A percentile compares a stretch with the other conserved stretches of the same genome.
Evolutionary conservation across 2,329 filamentous ascomycete species (phyloP).

Genomic region (Colletotrichum simmondsii): DNA sequence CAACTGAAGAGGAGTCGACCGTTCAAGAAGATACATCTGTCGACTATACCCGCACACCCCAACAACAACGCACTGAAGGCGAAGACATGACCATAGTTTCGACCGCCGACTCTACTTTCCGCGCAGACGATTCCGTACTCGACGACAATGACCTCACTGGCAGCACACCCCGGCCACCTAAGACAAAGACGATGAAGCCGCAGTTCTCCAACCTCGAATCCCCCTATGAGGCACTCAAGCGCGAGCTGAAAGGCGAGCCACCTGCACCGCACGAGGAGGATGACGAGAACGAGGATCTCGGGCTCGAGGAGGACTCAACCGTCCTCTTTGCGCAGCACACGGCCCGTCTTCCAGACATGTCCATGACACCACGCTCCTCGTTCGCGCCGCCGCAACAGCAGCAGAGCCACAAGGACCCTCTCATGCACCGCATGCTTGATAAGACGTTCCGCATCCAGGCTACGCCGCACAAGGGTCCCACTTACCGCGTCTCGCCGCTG

Average conservation of each 20-base stretch:
- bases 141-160: slow-evolving; percentile 72
- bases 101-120: slow-evolving; percentile 46
- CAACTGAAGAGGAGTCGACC: slow-evolving; percentile 64
- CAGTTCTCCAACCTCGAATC: slow-evolving; percentile 76
- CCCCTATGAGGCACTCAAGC: slow-evolving; percentile 79
- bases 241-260: slow-evolving; percentile 67
- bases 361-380: slow-evolving; percentile 64
- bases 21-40: slow-evolving; percentile 66
- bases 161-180: slow-evolving; percentile 73
- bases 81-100: slow-evolving; percentile 51
- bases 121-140: slow-evolving; percentile 73
- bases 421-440: slow-evolving; percentile 92
- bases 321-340: slow-evolving; percentile 63
- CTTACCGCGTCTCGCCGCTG: slow-evolving; percentile 57
- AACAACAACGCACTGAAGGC: slow-evolving; percentile 43
- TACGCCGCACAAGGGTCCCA: slow-evolving; percentile 76
- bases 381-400: slow-evolving; percentile 47
- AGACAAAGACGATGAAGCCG: slow-evolving; percentile 59
- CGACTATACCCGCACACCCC: slow-evolving; percentile 43
- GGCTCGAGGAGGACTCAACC: slow-evolving; percentile 57
- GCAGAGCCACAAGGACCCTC: slow-evolving; percentile 70
- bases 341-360: slow-evolving; percentile 69
- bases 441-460: slow-evolving; percentile 95
- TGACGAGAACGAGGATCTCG: slow-evolving; percentile 48
- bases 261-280: slow-evolving; percentile 43